Conservation (phyloP, 495 filamentous ascomycete genomes). For the Lasiosphaeriaceae sp. region DNA sequence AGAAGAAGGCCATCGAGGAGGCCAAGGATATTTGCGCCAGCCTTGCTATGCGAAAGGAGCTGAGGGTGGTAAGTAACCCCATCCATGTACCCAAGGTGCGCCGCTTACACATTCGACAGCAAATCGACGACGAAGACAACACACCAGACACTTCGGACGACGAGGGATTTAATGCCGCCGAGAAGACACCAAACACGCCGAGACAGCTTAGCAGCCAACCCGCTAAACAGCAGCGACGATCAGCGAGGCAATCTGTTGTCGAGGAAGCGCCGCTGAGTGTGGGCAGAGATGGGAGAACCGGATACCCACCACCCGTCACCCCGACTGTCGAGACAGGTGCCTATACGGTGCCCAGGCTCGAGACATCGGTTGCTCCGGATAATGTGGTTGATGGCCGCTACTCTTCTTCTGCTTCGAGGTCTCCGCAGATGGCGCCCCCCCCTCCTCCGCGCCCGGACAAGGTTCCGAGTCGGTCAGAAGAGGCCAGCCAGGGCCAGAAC, state of each 20-base stretch:
- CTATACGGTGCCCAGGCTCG: constrained; percentile 1
- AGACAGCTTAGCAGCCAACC: constrained; percentile 4
- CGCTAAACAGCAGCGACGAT: constrained; percentile 1
- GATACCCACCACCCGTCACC: background rate
- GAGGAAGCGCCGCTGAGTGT: constrained; percentile 8
- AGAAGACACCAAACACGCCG: background rate
- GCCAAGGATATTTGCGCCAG: constrained; percentile 37
- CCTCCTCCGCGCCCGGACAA: constrained; percentile 30
- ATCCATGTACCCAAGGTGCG: no score
- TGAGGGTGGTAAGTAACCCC: constrained; percentile 22
- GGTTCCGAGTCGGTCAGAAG: constrained; percentile 21
- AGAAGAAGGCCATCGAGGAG: constrained; percentile 37
- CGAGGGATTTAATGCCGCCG: constrained; percentile 4
- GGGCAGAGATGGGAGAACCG: background rate
- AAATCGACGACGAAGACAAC: constrained; percentile 15
- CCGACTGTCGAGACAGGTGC: background rate
- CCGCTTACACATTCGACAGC: constrained; percentile 11
- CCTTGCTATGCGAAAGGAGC: constrained; percentile 38
- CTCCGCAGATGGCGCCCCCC: constrained; percentile 15
- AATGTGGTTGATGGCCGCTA: constrained; percentile 9
- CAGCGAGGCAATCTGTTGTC: background rate
- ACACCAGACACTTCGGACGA: constrained; percentile 20
- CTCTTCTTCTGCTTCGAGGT: constrained; percentile 9
- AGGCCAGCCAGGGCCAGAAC: background rate
- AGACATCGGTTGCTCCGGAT: background rate